These are phyloP conservation scores for Brassica rapa DNA, from an alignment of 345 rosid genomes.

Conservation along the genomic window DNA sequence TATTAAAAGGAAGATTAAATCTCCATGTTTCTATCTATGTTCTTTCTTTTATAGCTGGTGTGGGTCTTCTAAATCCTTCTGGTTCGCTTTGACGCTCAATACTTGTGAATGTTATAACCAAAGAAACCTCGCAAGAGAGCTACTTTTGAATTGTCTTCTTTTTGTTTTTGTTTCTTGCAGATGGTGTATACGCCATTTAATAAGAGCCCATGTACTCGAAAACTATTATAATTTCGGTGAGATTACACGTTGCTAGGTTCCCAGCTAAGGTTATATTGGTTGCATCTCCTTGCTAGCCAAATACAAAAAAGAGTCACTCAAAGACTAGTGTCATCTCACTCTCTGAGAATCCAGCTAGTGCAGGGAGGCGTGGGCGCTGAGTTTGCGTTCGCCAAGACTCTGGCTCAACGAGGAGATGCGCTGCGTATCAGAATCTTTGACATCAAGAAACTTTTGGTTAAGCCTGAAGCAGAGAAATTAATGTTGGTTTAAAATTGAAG, in stretches of 20 bases:
- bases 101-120: not conserved
- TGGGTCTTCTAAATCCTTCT: conserved; percentile 3
- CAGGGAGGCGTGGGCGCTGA: conserved; percentile 20
- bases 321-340: conserved; percentile 26
- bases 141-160: conserved; percentile 1
- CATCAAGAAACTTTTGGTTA: conserved; percentile 31
- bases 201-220: conserved; percentile 26
- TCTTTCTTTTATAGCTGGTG: conserved; percentile 4
- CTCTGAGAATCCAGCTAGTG: too few relatives aligned
- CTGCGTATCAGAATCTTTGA: conserved; percentile 26
- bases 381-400: not conserved
- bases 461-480: conserved; percentile 32
- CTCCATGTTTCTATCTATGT: not conserved
- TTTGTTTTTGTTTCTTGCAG: conserved; percentile 21
- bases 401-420: conserved; percentile 25
- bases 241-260: conserved; percentile 30
- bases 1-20: not conserved
- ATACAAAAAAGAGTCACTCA: conserved; percentile 30
- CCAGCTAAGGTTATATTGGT: conserved; percentile 31
- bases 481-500: conserved; percentile 17
- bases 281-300: conserved; percentile 39
- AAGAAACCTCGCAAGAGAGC: conserved; percentile 1
- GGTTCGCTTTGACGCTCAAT: conserved; percentile 14
- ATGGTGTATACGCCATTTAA: conserved; percentile 25
- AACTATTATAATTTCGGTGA: conserved; percentile 4